A percentile compares a stretch with the other conserved stretches of the same genome.
These are phyloP conservation scores for Vitis hybrid DNA, from an alignment of 177 flowering plant genomes.

Conservation along the genomic window DNA sequence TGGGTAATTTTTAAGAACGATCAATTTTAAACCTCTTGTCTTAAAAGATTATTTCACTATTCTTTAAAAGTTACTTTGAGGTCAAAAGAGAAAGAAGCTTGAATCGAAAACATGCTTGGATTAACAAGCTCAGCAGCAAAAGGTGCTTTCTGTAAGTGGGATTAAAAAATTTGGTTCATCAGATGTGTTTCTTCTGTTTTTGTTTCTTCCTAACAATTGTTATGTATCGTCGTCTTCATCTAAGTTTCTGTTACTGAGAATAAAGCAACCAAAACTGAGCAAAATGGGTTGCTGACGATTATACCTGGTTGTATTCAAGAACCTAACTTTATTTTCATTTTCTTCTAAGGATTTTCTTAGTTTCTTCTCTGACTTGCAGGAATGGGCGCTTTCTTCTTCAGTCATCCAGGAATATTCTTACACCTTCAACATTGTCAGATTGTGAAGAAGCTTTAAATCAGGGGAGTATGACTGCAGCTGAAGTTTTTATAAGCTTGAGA, in stretches of 20 bases:
- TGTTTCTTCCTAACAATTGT: background rate
- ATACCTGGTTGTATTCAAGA: background rate
- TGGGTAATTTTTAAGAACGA: too few species aligned
- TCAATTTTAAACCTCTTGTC: too few species aligned
- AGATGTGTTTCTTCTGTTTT: background rate
- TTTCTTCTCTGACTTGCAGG: slow-evolving; percentile 40
- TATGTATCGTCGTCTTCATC: background rate
- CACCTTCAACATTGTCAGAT: slow-evolving; percentile 53
- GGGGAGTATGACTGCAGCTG: slow-evolving; percentile 68
- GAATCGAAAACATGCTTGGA: too few species aligned
- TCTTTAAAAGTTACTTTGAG: too few species aligned
- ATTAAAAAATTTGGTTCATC: background rate
- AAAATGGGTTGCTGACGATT: background rate
- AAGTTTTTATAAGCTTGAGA: slow-evolving; percentile 76
- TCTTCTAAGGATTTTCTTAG: background rate
- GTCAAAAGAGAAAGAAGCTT: too few species aligned
- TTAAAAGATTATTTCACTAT: too few species aligned
- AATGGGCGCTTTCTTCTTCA: slow-evolving; percentile 88
- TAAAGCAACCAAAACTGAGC: background rate
- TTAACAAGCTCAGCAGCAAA: too few species aligned
- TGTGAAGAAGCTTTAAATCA: slow-evolving; percentile 89
- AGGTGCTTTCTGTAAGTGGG: background rate
- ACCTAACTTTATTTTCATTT: background rate
- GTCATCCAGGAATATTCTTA: slow-evolving; percentile 67
- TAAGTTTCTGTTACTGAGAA: background rate